Evolutionary conservation across 768 basidiomycete species (phyloP), one percentile per base, ranked within the genome.

Genomic region (Trametes maxima): DNA sequence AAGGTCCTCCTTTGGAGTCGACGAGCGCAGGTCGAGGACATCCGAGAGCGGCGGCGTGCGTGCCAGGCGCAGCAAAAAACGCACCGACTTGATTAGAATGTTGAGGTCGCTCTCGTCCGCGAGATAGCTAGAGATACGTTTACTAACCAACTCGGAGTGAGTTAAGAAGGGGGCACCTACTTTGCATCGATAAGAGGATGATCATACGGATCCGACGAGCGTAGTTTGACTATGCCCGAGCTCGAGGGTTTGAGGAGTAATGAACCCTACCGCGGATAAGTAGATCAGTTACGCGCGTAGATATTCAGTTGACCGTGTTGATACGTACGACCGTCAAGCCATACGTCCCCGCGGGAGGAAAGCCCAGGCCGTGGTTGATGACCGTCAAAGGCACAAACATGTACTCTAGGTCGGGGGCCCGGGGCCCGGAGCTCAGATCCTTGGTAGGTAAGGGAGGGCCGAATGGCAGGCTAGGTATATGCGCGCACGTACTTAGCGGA

Each of bases 181-280:
- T 63, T 63, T 2, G 66, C 63, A 57, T 74, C 65, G 43, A 74
- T 69, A n/a, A 65, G 16, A 0, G 73, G 73, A 24, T 60, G 47
- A 37, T 67, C 70, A 54, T 69, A 70, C 0, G 68, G 63, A 42
- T 67, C 59, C 1, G 55, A 40, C 0, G 70, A 69, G 12, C 43
- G 57, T 7, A 74, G 59, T 4, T 51, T 65, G 42, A 74, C 55
- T 17, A 66, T 53, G 10, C 65, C 65, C 6, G 21, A 40, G 44
- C 65, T 66, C 11, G 54, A 54, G 0, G 65, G 62, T 10, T 59
- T 51, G 55, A 65, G 59, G 7, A 54, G 19, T 1, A 66, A 22
- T 1, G 59, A 22, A 40, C 45, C 56, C 57, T 56, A 33, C 44
- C 7, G 13, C n/a, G 53, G 6, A 21, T 11, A 35, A 7, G 28